phyloP scores from a whole-genome alignment of 805 yeast species.

The Pichia gijzeniarum region DNA sequence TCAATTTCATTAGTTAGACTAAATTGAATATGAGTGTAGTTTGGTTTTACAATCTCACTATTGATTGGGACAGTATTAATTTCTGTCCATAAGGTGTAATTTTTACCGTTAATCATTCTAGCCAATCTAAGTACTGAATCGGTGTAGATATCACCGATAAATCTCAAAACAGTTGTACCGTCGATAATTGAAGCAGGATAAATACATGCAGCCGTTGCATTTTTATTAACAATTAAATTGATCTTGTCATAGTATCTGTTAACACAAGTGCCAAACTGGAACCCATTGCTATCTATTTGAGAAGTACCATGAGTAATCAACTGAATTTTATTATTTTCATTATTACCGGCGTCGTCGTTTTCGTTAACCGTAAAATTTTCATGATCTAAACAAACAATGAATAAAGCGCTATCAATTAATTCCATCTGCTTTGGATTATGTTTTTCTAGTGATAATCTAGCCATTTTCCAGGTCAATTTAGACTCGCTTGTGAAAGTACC shows the following conservation, averaged over 20 bases:
- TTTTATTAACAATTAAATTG: constrained; percentile 46
- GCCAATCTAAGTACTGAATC: constrained; percentile 53
- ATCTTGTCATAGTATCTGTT: constrained; percentile 56
- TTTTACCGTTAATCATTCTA: constrained; percentile 49
- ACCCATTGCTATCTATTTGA: constrained; percentile 36
- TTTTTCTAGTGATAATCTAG: constrained; percentile 35
- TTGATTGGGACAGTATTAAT: constrained; percentile 33
- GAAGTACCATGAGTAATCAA: constrained; percentile 50
- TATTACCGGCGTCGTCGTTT: constrained; percentile 45
- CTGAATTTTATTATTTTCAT: constrained; percentile 43
- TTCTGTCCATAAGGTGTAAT: constrained; percentile 46
- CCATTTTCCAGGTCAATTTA: constrained; percentile 42
- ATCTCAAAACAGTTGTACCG: constrained; percentile 50
- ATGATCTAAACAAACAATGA: constrained; percentile 45
- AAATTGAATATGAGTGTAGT: constrained; percentile 28
- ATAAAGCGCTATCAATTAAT: constrained; percentile 43
- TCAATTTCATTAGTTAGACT: constrained; percentile 40
- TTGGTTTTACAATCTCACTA: constrained; percentile 33
- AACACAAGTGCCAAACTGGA: constrained; percentile 52
- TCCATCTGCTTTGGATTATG: constrained; percentile 34
- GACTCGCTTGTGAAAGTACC: constrained; percentile 53
- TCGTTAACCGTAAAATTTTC: constrained; percentile 41
- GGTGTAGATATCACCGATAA: constrained; percentile 51
- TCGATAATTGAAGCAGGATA: constrained; percentile 57
- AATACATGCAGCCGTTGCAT: constrained; percentile 53